Base-by-base conservation (phyloP, 352 stramenopile genomes). In the Thraustochytrium striatum region DNA sequence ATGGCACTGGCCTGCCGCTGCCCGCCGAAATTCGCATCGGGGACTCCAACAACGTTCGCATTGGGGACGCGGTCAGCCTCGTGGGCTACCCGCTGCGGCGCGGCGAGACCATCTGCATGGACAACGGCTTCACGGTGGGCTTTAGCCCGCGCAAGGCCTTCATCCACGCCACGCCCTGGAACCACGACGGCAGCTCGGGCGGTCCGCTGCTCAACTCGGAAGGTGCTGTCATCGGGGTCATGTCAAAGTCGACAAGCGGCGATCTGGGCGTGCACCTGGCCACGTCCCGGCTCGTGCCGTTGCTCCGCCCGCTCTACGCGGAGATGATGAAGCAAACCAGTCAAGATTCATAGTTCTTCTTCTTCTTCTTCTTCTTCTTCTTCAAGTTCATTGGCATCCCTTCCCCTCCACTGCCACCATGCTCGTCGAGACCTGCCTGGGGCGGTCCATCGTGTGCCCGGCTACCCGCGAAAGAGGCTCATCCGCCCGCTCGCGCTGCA, bases 81-180 rank as follows among this genome's bases (percentile, higher is more conserved):
- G 32, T 75, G 5, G 65, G 65, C 50, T 75, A 61, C 61, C 65
- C 65, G 16, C 50, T 75, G 5, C 39, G 30, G 21, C 65, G 65
- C 30, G 65, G 65, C 30, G 65, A 75, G 52, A 75, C 65, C 11
- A 75, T 75, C 36, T 75, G 65, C 50, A 75, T 75, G 65, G 65
- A 75, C 25, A 32, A 70, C 21, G 65, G 65, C 39, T 55, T 9
- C 28, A 43, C 61, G 19, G 30, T 55, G 25, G 65, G 41, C 8
- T 75, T 75, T 61, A 43, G 41, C 7, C n/a, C 16, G 11, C 7
- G 32, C 0, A 30, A 43, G 7, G 36, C 11, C 5, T 35, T 32
- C 32, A 75, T 75, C 30, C 43, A 75, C 25, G 65, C 65, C 52
- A 38, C 65, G 16, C 65, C 52, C 35, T 75, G 43, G 1, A 75